These are phyloP conservation scores for Fusarium acutatum DNA, from an alignment of 2,329 filamentous ascomycete genomes.

Conservation along the genomic window DNA sequence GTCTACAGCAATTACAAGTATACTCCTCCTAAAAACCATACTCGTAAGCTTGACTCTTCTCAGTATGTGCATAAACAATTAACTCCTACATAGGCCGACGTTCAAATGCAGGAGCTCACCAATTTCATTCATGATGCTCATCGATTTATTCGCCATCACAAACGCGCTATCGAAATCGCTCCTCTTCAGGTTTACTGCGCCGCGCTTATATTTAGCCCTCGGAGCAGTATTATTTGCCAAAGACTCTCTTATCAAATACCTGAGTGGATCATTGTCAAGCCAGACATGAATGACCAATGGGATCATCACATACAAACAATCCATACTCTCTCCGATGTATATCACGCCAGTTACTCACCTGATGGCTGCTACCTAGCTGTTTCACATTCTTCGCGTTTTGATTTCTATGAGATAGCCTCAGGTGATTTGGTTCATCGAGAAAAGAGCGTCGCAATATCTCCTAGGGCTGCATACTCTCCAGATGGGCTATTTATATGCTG, in stretches of 20 bases:
- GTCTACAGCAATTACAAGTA: fast-evolving
- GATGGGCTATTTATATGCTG: not conserved
- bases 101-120: not conserved
- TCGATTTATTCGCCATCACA: fast-evolving
- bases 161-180: fast-evolving
- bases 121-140: fast-evolving
- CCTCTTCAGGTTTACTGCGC: fast-evolving
- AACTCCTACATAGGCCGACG: fast-evolving
- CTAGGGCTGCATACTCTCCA: not conserved
- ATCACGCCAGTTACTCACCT: not conserved
- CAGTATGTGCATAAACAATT: fast-evolving
- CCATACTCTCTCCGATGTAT: fast-evolving
- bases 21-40: fast-evolving
- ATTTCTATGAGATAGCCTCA: fast-evolving
- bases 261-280: fast-evolving
- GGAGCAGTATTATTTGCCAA: not conserved
- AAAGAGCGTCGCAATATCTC: no score
- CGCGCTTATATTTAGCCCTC: fast-evolving
- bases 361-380: not conserved
- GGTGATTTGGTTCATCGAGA: not conserved
- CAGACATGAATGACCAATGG: fast-evolving
- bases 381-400: fast-evolving
- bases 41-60: fast-evolving
- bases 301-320: not conserved
- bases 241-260: fast-evolving